These are phyloP conservation scores for Gossypium gossypioides DNA, from an alignment of 441 rosid species.

Conservation along the genomic window DNA sequence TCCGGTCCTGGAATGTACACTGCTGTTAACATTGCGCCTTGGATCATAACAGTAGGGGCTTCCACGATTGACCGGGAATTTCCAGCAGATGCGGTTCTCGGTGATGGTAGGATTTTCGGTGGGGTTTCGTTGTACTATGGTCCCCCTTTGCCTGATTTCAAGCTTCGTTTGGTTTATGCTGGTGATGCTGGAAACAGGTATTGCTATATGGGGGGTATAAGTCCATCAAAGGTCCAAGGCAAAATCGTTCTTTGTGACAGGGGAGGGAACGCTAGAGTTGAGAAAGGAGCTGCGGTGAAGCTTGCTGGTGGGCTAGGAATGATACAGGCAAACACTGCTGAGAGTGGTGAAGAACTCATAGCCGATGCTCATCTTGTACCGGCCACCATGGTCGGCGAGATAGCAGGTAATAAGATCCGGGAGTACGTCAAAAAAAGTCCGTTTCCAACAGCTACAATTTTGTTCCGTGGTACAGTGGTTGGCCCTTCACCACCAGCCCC, in stretches of 20 bases:
- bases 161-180: constrained; percentile 49
- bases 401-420: constrained; percentile 40
- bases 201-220: constrained; percentile 38
- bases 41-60: constrained; percentile 82
- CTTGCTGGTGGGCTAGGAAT: constrained; percentile 69
- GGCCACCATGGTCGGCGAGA: constrained; percentile 58
- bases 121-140: constrained; percentile 66
- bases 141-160: constrained; percentile 21
- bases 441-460: constrained; percentile 56
- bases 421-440: constrained; percentile 31
- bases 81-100: constrained; percentile 56
- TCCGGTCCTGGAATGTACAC: constrained; percentile 66
- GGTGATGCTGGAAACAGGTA: constrained; percentile 49
- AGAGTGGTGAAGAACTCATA: constrained; percentile 64
- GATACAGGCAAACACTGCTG: constrained; percentile 63
- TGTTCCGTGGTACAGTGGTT: constrained; percentile 51
- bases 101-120: constrained; percentile 36
- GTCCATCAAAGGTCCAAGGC: constrained; percentile 43
- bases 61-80: constrained; percentile 72
- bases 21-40: constrained; percentile 71
- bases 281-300: constrained; percentile 72
- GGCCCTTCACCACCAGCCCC: constrained; percentile 60
- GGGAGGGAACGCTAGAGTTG: constrained; percentile 75
- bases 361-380: constrained; percentile 81
- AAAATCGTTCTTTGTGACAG: constrained; percentile 72